A percentile compares a stretch with the other conserved stretches of the same genome.
phyloP scores from a whole-genome alignment of 1,284 basidiomycete genomes.

The Rhizopogon parksii region DNA sequence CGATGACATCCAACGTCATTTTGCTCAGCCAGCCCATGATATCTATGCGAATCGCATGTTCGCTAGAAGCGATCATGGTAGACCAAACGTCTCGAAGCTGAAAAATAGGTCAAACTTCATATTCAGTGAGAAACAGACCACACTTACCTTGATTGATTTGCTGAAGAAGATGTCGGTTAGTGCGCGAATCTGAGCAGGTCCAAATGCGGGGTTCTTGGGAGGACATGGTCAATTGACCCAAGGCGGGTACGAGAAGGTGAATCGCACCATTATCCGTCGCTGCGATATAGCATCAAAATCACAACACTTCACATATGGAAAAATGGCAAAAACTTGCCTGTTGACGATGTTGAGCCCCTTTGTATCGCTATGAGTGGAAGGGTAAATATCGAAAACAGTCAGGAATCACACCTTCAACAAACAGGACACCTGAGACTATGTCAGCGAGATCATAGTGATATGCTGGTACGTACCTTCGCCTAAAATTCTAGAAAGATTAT shows the following conservation, averaged over 20 bases:
- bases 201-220: conserved; percentile 53
- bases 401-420: conserved; percentile 13
- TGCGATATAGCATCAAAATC: conserved; percentile 6
- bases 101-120: background rate
- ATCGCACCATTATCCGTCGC: conserved; percentile 23
- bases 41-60: conserved; percentile 31
- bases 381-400: background rate
- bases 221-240: background rate
- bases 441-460: background rate
- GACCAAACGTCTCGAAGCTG: conserved; percentile 45
- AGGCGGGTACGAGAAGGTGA: background rate
- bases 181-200: conserved; percentile 45
- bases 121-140: background rate
- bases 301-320: background rate
- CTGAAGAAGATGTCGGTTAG: conserved; percentile 48
- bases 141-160: conserved; percentile 43
- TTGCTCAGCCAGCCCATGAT: conserved; percentile 49
- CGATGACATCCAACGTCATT: conserved; percentile 64
- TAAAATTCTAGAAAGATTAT: conserved; percentile 18
- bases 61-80: conserved; percentile 22
- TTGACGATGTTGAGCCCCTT: conserved; percentile 18
- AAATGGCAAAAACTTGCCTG: conserved; percentile 13
- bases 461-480: conserved; percentile 22
- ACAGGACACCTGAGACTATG: conserved; percentile 12
- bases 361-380: background rate